Conservation (phyloP, 1,284 basidiomycete genomes). For the Microbotryum violaceum region DNA sequence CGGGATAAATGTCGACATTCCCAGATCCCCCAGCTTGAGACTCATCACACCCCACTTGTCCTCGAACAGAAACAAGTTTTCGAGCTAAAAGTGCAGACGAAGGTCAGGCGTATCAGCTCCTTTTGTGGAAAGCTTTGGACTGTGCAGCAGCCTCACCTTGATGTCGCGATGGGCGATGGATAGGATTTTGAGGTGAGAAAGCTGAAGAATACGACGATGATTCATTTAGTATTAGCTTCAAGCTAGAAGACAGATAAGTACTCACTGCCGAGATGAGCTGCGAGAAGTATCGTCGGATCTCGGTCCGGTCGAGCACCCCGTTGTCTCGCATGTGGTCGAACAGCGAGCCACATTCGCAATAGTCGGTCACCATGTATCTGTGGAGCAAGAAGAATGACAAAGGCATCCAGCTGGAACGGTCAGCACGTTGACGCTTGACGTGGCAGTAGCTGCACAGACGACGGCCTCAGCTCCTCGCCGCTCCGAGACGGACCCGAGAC, state of each 20-base stretch:
- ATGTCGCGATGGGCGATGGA: conserved; percentile 41
- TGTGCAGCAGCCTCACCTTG: conserved; percentile 15
- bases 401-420: background rate
- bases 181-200: background rate
- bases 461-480: background rate
- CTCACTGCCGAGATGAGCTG: conserved; percentile 42
- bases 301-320: conserved; percentile 31
- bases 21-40: conserved; percentile 42
- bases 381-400: background rate
- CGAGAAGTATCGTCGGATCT: conserved; percentile 38
- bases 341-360: conserved; percentile 40
- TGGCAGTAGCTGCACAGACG: background rate
- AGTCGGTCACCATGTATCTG: conserved; percentile 41
- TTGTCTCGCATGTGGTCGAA: conserved; percentile 40
- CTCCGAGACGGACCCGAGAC: background rate
- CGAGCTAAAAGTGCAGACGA: conserved; percentile 30
- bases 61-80: conserved; percentile 39
- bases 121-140: background rate
- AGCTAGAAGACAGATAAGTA: conserved; percentile 7
- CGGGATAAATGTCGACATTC: conserved; percentile 41
- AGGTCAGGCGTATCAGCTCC: conserved; percentile 1
- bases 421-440: too few relatives aligned
- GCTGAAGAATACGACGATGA: background rate
- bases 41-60: conserved; percentile 23
- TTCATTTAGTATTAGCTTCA: too few relatives aligned